Percentiles rank a stretch among this genome's conserved stretches.
phyloP scores from a whole-genome alignment of 805 yeast species.

The Ogataea degrootiae region DNA sequence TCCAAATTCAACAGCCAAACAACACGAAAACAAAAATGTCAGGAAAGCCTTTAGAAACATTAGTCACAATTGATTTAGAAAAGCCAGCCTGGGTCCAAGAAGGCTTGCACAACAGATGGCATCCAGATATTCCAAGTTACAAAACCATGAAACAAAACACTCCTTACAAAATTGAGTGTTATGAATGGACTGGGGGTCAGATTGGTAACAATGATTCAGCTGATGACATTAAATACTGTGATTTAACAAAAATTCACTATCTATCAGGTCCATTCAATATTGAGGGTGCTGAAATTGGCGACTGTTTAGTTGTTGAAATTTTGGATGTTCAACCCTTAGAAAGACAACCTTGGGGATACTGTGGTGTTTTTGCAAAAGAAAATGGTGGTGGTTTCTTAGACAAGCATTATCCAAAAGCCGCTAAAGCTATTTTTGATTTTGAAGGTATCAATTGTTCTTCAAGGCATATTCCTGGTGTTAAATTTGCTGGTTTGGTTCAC shows the following conservation, averaged over 20 bases:
- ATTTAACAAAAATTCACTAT: conserved; percentile 42
- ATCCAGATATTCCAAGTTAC: conserved; percentile 44
- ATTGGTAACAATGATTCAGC: conserved; percentile 42
- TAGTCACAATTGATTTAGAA: conserved; percentile 37
- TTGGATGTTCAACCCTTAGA: conserved; percentile 49
- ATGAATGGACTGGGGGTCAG: conserved; percentile 54
- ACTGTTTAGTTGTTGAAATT: conserved; percentile 44
- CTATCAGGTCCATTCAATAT: conserved; percentile 45
- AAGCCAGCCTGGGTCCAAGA: conserved; percentile 43
- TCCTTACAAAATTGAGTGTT: conserved; percentile 43
- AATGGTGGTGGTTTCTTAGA: conserved; percentile 51
- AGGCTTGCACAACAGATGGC: conserved; percentile 50
- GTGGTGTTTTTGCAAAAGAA: conserved; percentile 43
- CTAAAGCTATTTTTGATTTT: conserved; percentile 49
- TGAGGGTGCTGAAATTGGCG: conserved; percentile 43
- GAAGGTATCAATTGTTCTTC: conserved; percentile 47
- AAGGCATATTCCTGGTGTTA: conserved; percentile 45
- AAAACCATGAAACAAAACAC: conserved; percentile 38
- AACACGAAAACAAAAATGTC: conserved; percentile 7
- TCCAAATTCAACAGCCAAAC: background rate
- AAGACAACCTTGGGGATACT: conserved; percentile 50
- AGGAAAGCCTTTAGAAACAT: conserved; percentile 31
- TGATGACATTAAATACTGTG: conserved; percentile 42
- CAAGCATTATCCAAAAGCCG: conserved; percentile 44
- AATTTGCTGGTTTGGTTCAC: conserved; percentile 46